A percentile compares a stretch with the other conserved stretches of the same genome.
These are phyloP conservation scores for Xerocomus brunneocitrinus DNA, from an alignment of 768 basidiomycete species.

Conservation along the genomic window DNA sequence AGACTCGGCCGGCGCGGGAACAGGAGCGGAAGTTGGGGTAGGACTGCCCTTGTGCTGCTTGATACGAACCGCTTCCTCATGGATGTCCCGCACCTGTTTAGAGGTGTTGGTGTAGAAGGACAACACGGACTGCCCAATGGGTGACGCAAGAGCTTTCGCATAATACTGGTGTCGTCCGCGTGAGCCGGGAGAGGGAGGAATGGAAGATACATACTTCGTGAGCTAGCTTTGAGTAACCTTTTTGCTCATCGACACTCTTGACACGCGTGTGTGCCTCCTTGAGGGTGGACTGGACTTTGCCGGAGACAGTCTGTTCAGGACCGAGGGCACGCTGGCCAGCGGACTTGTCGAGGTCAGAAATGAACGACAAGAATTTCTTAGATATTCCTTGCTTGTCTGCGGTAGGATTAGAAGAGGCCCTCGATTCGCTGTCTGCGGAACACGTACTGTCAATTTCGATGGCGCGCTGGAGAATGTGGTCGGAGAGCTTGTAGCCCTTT, in stretches of 20 bases:
- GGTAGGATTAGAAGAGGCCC: background rate
- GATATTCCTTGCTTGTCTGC: conserved; percentile 85
- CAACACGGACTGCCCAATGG: conserved; percentile 70
- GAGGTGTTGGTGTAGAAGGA: conserved; percentile 83
- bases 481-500: conserved; percentile 78
- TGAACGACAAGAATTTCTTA: conserved; percentile 73
- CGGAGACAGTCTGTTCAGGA: conserved; percentile 75
- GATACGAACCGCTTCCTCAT: conserved; percentile 88
- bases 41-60: conserved; percentile 49
- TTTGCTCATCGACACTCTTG: conserved; percentile 75
- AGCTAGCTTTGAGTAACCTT: conserved; percentile 67
- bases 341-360: conserved; percentile 64
- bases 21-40: conserved; percentile 11
- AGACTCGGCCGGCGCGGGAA: conserved; percentile 8
- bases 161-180: conserved; percentile 58
- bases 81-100: conserved; percentile 88
- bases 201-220: conserved; percentile 46
- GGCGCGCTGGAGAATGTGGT: conserved; percentile 70
- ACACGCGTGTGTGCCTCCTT: conserved; percentile 64
- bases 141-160: conserved; percentile 64
- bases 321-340: conserved; percentile 71
- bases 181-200: background rate
- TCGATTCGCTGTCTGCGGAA: background rate
- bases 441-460: conserved; percentile 71
- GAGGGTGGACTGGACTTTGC: conserved; percentile 62